Base-by-base conservation (phyloP, 2,329 filamentous ascomycete genomes). In the Juglanconis sp. region DNA sequence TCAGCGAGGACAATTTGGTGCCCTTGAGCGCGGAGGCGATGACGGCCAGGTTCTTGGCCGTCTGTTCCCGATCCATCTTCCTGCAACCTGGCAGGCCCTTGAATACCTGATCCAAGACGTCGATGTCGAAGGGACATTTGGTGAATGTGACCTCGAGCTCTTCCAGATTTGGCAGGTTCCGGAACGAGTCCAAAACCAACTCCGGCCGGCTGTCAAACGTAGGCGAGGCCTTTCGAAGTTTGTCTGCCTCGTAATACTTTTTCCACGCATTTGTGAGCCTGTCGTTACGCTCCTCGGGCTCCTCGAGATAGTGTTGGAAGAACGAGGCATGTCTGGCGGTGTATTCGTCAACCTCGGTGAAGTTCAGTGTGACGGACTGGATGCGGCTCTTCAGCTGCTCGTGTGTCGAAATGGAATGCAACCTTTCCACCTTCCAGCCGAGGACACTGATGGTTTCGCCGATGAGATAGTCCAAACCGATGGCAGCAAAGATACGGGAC, bases 381-480 rank as follows among this genome's bases (percentile, higher is more conserved):
- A 82, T 76, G 60, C 71, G 73, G 48, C 67, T 67, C 54, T 75
- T 73, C 36, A 81, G 74, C 5, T 73, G 75, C 44, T 75, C 72
- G 63, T 79, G 72, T 56, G 69, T 68, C 15, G 79, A 76, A 59
- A 83, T 78, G 53, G 69, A 70, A 59, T 76, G 72, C 24, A 83
- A 72, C 15, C 77, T 73, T 49, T 72, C 69, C 47, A 79, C 72
- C 56, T 75, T 73, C 74, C 77, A 81, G 54, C 74, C 74, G 50
- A 80, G 68, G 17, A 74, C 73, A 31, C 69, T 72, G 67, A 83
- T 80, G 56, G 70, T 64, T 3, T 74, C 65, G n/a, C 70, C 66
- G 32, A 81, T 65, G 60, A 81, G 68, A 60, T 74, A 78, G 31
- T 77, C 74, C 62, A 76, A 76, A 57, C 77, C 77, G 3, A 79